These are phyloP conservation scores for Colletotrichum tropicale DNA, from an alignment of 2,329 filamentous ascomycete genomes.

Conservation along the genomic window DNA sequence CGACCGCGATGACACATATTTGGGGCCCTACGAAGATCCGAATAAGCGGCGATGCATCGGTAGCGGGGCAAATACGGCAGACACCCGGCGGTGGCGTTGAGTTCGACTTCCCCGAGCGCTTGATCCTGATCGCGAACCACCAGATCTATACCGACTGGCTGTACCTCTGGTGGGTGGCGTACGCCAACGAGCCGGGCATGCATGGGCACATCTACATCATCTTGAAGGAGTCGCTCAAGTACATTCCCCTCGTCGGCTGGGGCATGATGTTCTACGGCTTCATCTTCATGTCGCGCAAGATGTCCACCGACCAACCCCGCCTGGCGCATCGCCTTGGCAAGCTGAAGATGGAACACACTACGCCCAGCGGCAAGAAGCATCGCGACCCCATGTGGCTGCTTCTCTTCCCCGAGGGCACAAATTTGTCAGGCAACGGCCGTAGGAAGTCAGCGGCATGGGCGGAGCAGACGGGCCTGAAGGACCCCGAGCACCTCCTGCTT, in stretches of 20 bases:
- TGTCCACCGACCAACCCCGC: slow-evolving; percentile 79
- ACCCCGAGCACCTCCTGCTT: slow-evolving; percentile 76
- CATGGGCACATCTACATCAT: slow-evolving; percentile 91
- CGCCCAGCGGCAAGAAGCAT: slow-evolving; percentile 58
- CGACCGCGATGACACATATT: slow-evolving; percentile 82
- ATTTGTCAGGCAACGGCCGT: slow-evolving; percentile 73
- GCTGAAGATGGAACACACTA: slow-evolving; percentile 63
- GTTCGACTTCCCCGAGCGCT: slow-evolving; percentile 79
- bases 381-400: slow-evolving; percentile 88
- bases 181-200: slow-evolving; percentile 75
- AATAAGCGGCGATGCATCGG: slow-evolving; percentile 82
- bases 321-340: slow-evolving; percentile 76
- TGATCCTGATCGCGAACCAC: slow-evolving; percentile 87
- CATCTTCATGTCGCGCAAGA: slow-evolving; percentile 91
- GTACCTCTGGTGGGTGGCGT: slow-evolving; percentile 94
- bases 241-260: slow-evolving; percentile 78
- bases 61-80: slow-evolving; percentile 74
- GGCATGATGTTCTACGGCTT: slow-evolving; percentile 89
- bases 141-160: slow-evolving; percentile 92
- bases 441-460: slow-evolving; percentile 77
- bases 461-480: slow-evolving; percentile 73
- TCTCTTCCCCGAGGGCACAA: slow-evolving; percentile 88
- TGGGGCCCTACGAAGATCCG: slow-evolving; percentile 86
- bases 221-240: slow-evolving; percentile 84
- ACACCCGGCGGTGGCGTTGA: slow-evolving; percentile 75